Conservation (phyloP, 768 basidiomycete species). For the Collybiopsis luxurians region DNA sequence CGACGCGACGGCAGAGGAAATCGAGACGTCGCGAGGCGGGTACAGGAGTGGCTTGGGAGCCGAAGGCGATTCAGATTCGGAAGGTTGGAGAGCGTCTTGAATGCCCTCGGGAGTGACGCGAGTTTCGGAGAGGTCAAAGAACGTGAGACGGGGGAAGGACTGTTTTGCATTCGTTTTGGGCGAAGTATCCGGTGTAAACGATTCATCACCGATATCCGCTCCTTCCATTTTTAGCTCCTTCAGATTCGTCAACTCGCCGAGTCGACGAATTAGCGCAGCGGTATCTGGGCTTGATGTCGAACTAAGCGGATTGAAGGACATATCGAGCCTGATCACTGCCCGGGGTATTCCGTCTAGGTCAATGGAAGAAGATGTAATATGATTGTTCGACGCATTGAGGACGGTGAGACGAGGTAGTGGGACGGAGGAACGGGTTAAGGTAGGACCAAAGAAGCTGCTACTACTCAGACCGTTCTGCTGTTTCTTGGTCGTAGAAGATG, state of each 20-base stretch:
- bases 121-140: conserved; percentile 70
- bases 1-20: no score
- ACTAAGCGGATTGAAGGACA: conserved; percentile 69
- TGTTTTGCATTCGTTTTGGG: conserved; percentile 16
- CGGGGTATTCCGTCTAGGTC: conserved; percentile 49
- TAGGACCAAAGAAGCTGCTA: conserved; percentile 62
- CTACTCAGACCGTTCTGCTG: conserved; percentile 19
- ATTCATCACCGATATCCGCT: conserved; percentile 58
- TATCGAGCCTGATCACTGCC: conserved; percentile 53
- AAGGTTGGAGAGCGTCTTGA: conserved; percentile 38
- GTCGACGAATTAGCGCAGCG: conserved; percentile 39
- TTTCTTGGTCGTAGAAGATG: neutral
- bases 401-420: conserved; percentile 66
- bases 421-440: conserved; percentile 55
- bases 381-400: conserved; percentile 68
- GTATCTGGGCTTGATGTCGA: conserved; percentile 17
- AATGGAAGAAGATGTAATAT: conserved; percentile 52
- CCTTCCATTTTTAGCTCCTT: conserved; percentile 56
- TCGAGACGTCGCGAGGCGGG: no score
- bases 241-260: conserved; percentile 48
- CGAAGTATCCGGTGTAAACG: conserved; percentile 43
- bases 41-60: no score
- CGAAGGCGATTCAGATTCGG: conserved; percentile 23
- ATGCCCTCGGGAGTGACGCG: conserved; percentile 47
- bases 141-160: conserved; percentile 48